Evolutionary conservation across 2,329 filamentous ascomycete species (phyloP).

Genomic region (Lasiodiplodia theobromae): DNA sequence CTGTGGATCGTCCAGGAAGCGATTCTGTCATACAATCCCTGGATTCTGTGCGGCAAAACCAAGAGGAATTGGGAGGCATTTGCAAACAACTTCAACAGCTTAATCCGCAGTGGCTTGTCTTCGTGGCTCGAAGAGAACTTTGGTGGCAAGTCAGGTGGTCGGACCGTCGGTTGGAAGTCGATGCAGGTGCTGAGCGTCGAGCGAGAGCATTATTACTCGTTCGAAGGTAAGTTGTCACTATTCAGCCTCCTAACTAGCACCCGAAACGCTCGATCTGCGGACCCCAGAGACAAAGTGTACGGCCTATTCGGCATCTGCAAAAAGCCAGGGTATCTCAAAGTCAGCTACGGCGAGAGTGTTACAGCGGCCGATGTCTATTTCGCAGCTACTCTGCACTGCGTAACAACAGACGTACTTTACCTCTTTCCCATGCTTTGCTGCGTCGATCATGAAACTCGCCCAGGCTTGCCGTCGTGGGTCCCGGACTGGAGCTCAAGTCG

Average conservation of each 20-base stretch:
- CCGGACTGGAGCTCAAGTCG: slow-evolving; percentile 38
- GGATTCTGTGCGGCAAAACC: slow-evolving; percentile 35
- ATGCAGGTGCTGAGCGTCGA: slow-evolving; percentile 32
- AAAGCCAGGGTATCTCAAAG: slow-evolving; percentile 29
- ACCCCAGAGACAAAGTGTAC: slow-evolving; percentile 40
- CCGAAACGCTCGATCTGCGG: slow-evolving; percentile 35
- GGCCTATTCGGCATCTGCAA: slow-evolving; percentile 36
- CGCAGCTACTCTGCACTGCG: slow-evolving; percentile 21
- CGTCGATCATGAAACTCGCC: slow-evolving; percentile 33
- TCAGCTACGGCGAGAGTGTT: slow-evolving; percentile 32
- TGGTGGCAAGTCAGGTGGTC: not conserved
- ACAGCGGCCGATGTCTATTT: not conserved
- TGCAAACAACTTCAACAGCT: slow-evolving; percentile 34
- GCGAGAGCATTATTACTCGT: slow-evolving; percentile 27
- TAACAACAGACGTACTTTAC: not conserved
- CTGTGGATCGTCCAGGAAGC: slow-evolving; percentile 40
- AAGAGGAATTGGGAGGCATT: slow-evolving; percentile 36
- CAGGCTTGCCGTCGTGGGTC: slow-evolving; percentile 36
- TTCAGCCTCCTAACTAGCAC: slow-evolving; percentile 34
- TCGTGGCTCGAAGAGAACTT: slow-evolving; percentile 31
- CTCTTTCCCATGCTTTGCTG: slow-evolving; percentile 33
- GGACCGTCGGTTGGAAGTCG: not conserved
- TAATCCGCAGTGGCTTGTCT: slow-evolving; percentile 32
- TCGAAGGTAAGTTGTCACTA: not conserved
- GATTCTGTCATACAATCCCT: slow-evolving; percentile 34